Conservation (phyloP, 176 grass and related monocot genomes). For the Thinopyrum elongatum region DNA sequence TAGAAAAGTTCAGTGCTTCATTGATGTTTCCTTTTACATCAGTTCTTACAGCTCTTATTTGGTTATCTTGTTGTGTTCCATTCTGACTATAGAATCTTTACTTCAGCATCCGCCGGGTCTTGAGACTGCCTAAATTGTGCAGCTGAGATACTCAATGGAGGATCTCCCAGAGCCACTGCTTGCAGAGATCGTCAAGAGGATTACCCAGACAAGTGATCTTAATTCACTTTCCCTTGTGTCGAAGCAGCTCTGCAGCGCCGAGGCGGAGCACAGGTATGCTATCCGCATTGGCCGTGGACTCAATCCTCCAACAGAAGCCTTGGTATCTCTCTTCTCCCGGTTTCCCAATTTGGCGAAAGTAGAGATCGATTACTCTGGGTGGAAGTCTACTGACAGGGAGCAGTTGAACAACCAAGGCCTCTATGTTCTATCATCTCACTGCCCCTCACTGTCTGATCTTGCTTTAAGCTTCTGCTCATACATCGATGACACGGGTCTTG, state of each 20-base stretch:
- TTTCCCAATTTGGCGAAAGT: conserved; percentile 60
- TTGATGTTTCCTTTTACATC: neutral
- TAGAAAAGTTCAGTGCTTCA: neutral
- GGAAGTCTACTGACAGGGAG: conserved; percentile 38
- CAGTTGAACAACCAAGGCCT: conserved; percentile 59
- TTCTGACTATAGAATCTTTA: neutral
- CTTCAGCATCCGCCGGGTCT: neutral
- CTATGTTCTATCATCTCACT: conserved; percentile 38
- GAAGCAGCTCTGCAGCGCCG: conserved; percentile 38
- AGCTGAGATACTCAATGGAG: conserved; percentile 38
- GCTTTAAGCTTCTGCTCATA: neutral
- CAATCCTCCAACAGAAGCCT: conserved; percentile 42
- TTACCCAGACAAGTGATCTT: too few species aligned
- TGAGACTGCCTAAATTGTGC: neutral
- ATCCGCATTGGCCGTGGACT: conserved; percentile 44
- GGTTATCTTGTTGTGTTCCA: neutral
- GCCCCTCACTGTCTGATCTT: conserved; percentile 43
- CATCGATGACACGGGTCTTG: too few species aligned
- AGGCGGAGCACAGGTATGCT: conserved; percentile 38
- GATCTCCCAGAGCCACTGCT: conserved; percentile 38
- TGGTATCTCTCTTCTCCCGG: conserved; percentile 34
- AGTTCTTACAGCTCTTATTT: neutral
- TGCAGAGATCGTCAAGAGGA: too few species aligned
- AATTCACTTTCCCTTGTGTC: neutral
- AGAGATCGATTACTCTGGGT: conserved; percentile 59